Evolutionary conservation across 2,329 filamentous ascomycete genomes (phyloP).

Genomic region (Pleoardoris graminearum): DNA sequence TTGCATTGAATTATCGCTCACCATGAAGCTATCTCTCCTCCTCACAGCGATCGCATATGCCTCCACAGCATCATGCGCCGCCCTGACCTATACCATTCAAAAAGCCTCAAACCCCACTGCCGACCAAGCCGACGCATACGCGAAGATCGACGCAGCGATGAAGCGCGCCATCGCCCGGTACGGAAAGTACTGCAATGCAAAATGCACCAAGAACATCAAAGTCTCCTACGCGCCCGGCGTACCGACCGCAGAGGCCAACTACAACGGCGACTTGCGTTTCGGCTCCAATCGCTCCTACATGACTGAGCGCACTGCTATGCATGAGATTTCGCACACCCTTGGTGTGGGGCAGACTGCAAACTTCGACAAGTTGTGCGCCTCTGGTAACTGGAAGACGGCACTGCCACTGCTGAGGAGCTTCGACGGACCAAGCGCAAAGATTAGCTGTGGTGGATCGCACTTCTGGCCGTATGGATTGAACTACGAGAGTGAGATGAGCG

Average conservation of each 20-base stretch:
- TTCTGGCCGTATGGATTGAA: conserved; percentile 44
- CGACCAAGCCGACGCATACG: conserved; percentile 39
- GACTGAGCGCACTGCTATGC: conserved; percentile 42
- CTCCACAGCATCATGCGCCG: conserved; percentile 22
- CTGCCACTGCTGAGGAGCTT: conserved; percentile 35
- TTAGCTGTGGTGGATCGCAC: conserved; percentile 38
- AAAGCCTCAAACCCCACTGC: conserved; percentile 34
- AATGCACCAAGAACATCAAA: conserved; percentile 28
- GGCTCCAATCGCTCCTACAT: conserved; percentile 40
- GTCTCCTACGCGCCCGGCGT: conserved; percentile 39
- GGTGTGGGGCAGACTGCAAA: conserved; percentile 40
- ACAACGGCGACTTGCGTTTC: conserved; percentile 42
- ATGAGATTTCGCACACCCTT: conserved; percentile 41
- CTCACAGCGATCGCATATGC: conserved; percentile 24
- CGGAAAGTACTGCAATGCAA: conserved; percentile 22
- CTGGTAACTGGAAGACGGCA: conserved; percentile 39
- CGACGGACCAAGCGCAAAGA: conserved; percentile 35
- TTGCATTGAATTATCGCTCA: not conserved
- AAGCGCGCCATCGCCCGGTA: conserved; percentile 35
- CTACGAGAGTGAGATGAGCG: conserved; percentile 42
- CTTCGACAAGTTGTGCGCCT: conserved; percentile 34
- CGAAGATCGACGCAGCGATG: conserved; percentile 38
- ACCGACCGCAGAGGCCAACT: conserved; percentile 41
- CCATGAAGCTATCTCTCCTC: conserved; percentile 28
- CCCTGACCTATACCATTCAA: conserved; percentile 32